Percentiles rank a stretch among this genome's conserved stretches.
Evolutionary conservation across 2,329 filamentous ascomycete genomes (phyloP).

Genomic region (Colletotrichum neosansevieriae): DNA sequence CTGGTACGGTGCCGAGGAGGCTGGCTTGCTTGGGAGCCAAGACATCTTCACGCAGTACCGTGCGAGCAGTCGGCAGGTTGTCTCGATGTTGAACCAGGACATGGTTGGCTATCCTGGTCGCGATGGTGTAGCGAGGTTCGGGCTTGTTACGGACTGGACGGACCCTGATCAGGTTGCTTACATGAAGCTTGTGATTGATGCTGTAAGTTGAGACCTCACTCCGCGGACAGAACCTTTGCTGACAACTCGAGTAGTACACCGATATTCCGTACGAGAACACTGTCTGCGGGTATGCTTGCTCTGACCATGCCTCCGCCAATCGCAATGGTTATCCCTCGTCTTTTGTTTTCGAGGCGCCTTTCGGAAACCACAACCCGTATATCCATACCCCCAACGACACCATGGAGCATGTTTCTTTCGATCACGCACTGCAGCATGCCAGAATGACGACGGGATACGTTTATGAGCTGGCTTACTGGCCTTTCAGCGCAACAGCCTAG

Average conservation of each 20-base stretch:
- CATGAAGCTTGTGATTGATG: slow-evolving; percentile 52
- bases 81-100: slow-evolving; percentile 59
- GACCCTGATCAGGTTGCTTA: slow-evolving; percentile 52
- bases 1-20: slow-evolving; percentile 88
- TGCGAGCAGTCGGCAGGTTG: slow-evolving; percentile 49
- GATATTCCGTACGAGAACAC: slow-evolving; percentile 58
- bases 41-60: slow-evolving; percentile 56
- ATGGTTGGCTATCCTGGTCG: slow-evolving; percentile 56
- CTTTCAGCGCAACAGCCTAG: slow-evolving; percentile 6
- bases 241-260: slow-evolving; percentile 45
- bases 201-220: slow-evolving; percentile 2
- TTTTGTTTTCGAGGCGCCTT: slow-evolving; percentile 73
- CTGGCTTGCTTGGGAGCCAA: slow-evolving; percentile 80
- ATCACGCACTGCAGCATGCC: slow-evolving; percentile 75
- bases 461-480: slow-evolving; percentile 55
- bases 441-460: slow-evolving; percentile 60
- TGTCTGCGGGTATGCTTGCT: slow-evolving; percentile 70
- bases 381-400: slow-evolving; percentile 81
- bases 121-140: slow-evolving; percentile 48
- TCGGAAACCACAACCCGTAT: slow-evolving; percentile 72
- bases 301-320: slow-evolving; percentile 76
- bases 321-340: slow-evolving; percentile 75
- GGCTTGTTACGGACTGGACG: slow-evolving; percentile 56
- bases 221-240: not conserved
- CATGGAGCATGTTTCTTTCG: slow-evolving; percentile 75